These are phyloP conservation scores for Hanseniaspora occidentalis DNA, from an alignment of 805 yeast species.

Conservation along the genomic window DNA sequence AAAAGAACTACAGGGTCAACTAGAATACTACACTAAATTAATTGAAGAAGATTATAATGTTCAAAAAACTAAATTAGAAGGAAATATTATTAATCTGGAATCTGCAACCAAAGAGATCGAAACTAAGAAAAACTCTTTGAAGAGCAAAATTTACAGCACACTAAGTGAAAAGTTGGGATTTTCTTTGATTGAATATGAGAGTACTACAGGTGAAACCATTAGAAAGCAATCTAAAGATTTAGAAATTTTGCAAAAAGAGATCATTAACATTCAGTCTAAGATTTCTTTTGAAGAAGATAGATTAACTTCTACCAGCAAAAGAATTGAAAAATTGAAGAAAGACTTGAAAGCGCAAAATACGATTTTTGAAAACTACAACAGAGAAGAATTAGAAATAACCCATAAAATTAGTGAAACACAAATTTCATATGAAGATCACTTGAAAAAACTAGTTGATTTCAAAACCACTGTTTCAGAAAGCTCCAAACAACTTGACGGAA, in stretches of 20 bases:
- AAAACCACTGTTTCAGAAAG: slow-evolving; percentile 23
- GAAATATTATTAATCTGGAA: slow-evolving; percentile 14
- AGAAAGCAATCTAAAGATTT: slow-evolving; percentile 49
- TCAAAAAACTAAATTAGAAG: slow-evolving; percentile 15
- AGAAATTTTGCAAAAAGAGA: slow-evolving; percentile 47
- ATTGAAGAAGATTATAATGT: slow-evolving; percentile 19
- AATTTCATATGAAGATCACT: slow-evolving; percentile 29
- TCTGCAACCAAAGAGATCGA: slow-evolving; percentile 19
- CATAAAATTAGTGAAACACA: slow-evolving; percentile 27
- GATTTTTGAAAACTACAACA: slow-evolving; percentile 22
- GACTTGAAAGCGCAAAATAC: slow-evolving; percentile 28
- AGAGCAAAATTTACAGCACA: slow-evolving; percentile 32
- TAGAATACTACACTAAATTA: slow-evolving; percentile 32
- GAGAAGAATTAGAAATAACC: slow-evolving; percentile 22
- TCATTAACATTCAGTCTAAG: slow-evolving; percentile 47
- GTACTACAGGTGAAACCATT: slow-evolving; percentile 44
- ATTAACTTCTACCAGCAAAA: slow-evolving; percentile 32
- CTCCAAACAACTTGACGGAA: slow-evolving; percentile 22
- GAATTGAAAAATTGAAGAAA: not conserved
- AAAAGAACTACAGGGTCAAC: slow-evolving; percentile 36
- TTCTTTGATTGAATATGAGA: slow-evolving; percentile 56
- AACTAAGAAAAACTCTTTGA: slow-evolving; percentile 25
- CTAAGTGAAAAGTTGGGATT: slow-evolving; percentile 50
- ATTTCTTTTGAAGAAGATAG: slow-evolving; percentile 55
- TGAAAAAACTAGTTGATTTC: slow-evolving; percentile 24